A percentile compares a stretch with the other conserved stretches of the same genome.
phyloP scores from a whole-genome alignment of 345 rosid genomes.

The Acer campestre region DNA sequence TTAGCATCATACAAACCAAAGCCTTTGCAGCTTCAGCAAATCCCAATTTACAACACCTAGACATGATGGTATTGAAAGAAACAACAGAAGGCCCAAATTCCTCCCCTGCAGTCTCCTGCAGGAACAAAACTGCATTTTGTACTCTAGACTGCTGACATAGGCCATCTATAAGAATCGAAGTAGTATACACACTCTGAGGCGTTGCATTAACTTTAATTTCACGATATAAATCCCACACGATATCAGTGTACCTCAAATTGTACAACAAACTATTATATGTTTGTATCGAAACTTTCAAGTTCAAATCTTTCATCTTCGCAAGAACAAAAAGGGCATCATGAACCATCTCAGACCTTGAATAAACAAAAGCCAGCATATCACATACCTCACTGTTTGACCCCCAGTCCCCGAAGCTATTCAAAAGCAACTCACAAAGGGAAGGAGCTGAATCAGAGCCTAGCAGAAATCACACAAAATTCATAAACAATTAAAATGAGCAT shows the following conservation, averaged over 20 bases:
- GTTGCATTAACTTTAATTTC: constrained; percentile 40
- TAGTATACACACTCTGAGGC: constrained; percentile 47
- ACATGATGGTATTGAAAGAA: constrained; percentile 75
- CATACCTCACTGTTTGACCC: constrained; percentile 56
- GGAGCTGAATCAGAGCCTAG: constrained; percentile 74
- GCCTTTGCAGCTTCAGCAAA: constrained; percentile 65
- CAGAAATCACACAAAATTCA: constrained; percentile 41
- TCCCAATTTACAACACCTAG: constrained; percentile 68
- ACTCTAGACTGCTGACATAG: constrained; percentile 64
- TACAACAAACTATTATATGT: constrained; percentile 68
- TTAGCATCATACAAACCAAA: constrained; percentile 67
- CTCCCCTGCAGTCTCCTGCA: constrained; percentile 45
- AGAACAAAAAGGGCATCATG: constrained; percentile 68
- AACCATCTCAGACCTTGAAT: constrained; percentile 70
- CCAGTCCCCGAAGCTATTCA: constrained; percentile 48
- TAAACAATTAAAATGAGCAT: constrained; percentile 32
- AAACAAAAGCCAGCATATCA: constrained; percentile 73
- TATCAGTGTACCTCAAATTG: constrained; percentile 62
- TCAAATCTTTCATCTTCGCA: constrained; percentile 65
- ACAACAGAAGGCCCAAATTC: constrained; percentile 57
- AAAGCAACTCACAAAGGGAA: constrained; percentile 57
- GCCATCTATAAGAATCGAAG: constrained; percentile 70
- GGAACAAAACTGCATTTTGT: constrained; percentile 58
- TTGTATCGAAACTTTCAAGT: constrained; percentile 51
- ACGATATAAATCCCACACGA: constrained; percentile 63